phyloP scores from a whole-genome alignment of 495 filamentous ascomycete species.

The Talaromyces nanjingensis region DNA sequence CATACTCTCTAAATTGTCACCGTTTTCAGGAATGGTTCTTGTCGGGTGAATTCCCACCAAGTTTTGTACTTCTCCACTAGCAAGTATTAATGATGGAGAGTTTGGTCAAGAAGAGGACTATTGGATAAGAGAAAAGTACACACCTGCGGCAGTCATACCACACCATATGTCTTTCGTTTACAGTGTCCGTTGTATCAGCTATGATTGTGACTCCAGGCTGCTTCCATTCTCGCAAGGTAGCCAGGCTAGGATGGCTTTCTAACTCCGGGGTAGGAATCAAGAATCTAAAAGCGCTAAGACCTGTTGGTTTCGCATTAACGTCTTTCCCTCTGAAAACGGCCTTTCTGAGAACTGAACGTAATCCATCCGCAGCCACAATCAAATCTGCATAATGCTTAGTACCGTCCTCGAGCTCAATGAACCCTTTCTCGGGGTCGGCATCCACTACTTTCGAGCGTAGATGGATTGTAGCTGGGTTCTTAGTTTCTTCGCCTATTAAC shows the following conservation, averaged over 20 bases:
- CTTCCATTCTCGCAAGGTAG: constrained; percentile 11
- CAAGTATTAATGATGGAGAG: not conserved
- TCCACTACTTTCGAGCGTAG: constrained; percentile 10
- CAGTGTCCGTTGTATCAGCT: not conserved
- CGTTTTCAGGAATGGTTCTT: not conserved
- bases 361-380: constrained; percentile 43
- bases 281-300: constrained; percentile 21
- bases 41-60: constrained; percentile 34
- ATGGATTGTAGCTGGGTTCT: constrained; percentile 22
- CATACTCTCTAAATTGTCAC: not conserved
- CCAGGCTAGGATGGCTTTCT: not conserved
- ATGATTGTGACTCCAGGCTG: constrained; percentile 12
- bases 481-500: constrained; percentile 19
- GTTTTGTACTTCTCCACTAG: constrained; percentile 35
- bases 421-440: constrained; percentile 27
- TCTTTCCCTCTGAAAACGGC: constrained; percentile 13
- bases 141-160: constrained; percentile 30
- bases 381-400: constrained; percentile 30
- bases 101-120: not conserved
- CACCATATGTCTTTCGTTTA: constrained; percentile 18
- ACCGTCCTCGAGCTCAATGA: constrained; percentile 28
- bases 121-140: constrained; percentile 1
- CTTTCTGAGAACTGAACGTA: constrained; percentile 30
- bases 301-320: constrained; percentile 2
- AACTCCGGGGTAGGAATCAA: constrained; percentile 16